Percentiles rank a stretch among this genome's conserved stretches.
These are phyloP conservation scores for Oropetium thomaeum DNA, from an alignment of 176 grass and related monocot species.

Conservation along the genomic window DNA sequence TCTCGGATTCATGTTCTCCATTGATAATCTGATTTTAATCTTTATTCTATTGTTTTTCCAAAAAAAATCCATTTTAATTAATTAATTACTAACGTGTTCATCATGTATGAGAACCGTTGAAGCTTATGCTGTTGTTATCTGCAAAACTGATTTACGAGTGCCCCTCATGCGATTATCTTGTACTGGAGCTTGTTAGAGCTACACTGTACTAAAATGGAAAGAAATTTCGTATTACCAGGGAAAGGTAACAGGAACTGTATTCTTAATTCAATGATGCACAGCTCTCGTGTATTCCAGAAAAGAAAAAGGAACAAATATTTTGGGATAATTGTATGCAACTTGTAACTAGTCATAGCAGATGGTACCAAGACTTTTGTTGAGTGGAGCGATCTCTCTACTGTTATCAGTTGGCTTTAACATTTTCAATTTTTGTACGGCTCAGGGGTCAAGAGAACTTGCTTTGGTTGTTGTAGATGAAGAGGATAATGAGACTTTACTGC, in stretches of 20 bases:
- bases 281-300: too few relatives aligned
- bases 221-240: not conserved
- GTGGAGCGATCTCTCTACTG: not conserved
- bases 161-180: conserved; percentile 2
- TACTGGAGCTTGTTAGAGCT: conserved; percentile 1
- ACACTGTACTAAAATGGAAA: not conserved
- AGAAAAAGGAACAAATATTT: not conserved
- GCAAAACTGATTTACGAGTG: not conserved
- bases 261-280: too few relatives aligned
- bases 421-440: conserved; percentile 27
- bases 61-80: not conserved
- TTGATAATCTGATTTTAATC: not conserved
- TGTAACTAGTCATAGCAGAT: not conserved
- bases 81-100: not conserved
- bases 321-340: not conserved
- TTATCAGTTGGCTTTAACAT: not conserved
- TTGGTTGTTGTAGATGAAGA: conserved; percentile 72
- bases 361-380: not conserved
- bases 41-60: not conserved
- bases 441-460: conserved; percentile 67
- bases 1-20: conserved; percentile 12
- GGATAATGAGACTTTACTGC: conserved; percentile 55
- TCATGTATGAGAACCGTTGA: not conserved
- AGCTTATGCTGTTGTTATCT: not conserved
- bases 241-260: not conserved